Percentiles rank a stretch among this genome's conserved stretches.
Conservation (phyloP, 352 stramenopile species). For the Peronospora belbahrii region DNA sequence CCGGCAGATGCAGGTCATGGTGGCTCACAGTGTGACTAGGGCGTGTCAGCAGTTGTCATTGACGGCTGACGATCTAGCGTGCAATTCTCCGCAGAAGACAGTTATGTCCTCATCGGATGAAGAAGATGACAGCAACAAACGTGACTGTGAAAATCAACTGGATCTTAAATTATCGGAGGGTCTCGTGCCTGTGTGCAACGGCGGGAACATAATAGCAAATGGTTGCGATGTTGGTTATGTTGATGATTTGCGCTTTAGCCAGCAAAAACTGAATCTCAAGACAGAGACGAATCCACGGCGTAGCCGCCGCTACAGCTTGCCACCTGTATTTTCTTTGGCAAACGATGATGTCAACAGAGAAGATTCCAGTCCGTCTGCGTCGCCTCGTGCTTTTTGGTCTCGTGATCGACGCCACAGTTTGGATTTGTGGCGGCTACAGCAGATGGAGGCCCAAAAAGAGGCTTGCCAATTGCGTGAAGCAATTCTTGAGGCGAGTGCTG, state of each 20-base stretch:
- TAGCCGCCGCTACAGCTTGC: conserved; percentile 18
- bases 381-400: conserved; percentile 21
- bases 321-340: conserved; percentile 15
- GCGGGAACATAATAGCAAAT: conserved; percentile 33
- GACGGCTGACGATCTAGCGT: conserved; percentile 10
- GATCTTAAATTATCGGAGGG: conserved; percentile 19
- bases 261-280: conserved; percentile 32
- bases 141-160: conserved; percentile 25
- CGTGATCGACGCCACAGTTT: conserved; percentile 42
- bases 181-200: conserved; percentile 10
- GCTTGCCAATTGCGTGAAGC: conserved; percentile 40
- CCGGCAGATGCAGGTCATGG: conserved; percentile 47
- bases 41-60: conserved; percentile 10
- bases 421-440: conserved; percentile 41
- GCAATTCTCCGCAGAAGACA: conserved; percentile 14
- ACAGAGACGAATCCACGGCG: conserved; percentile 31
- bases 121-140: conserved; percentile 17
- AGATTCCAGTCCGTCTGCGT: conserved; percentile 17
- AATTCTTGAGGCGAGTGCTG: conserved; percentile 41
- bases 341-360: conserved; percentile 16
- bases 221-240: conserved; percentile 22
- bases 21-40: conserved; percentile 16
- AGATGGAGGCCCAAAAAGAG: conserved; percentile 36
- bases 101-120: conserved; percentile 9
- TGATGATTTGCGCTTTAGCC: conserved; percentile 18